These are phyloP conservation scores for Xylaria acuta DNA, from an alignment of 495 filamentous ascomycete species.

Conservation along the genomic window DNA sequence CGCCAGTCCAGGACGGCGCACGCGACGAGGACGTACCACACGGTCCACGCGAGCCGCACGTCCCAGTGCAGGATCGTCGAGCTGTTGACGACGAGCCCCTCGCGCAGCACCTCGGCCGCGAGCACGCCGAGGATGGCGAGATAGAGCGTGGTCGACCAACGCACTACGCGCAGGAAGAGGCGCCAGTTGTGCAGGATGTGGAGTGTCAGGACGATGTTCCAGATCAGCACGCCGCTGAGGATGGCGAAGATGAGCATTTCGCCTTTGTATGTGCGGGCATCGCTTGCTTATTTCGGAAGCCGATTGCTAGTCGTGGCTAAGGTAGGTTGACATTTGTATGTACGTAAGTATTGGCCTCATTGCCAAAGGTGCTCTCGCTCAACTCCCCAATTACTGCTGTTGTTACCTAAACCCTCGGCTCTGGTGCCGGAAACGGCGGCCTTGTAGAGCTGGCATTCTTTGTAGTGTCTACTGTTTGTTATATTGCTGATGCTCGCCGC, in stretches of 20 bases:
- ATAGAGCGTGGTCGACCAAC: constrained; percentile 27
- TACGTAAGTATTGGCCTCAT: neutral
- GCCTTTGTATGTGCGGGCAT: neutral
- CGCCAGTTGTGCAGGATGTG: constrained; percentile 9
- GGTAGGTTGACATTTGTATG: neutral
- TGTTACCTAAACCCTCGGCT: neutral
- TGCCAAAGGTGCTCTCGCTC: neutral
- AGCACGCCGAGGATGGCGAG: constrained; percentile 26
- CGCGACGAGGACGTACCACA: constrained; percentile 23
- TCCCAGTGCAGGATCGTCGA: constrained; percentile 16
- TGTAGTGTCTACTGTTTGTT: neutral
- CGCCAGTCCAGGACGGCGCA: neutral
- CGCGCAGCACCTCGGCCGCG: constrained; percentile 15
- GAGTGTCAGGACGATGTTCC: constrained; percentile 24
- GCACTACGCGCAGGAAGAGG: constrained; percentile 22
- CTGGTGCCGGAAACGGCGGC: constrained; percentile 10
- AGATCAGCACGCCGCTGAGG: constrained; percentile 18
- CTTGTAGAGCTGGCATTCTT: neutral
- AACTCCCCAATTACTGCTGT: neutral
- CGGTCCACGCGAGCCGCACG: constrained; percentile 9
- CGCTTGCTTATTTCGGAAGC: neutral
- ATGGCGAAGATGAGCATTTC: constrained; percentile 25
- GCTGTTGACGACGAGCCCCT: constrained; percentile 28
- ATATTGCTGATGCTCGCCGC: neutral
- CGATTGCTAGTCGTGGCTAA: neutral